These are phyloP conservation scores for Trichoderma simmonsii DNA, from an alignment of 2,329 filamentous ascomycete genomes.

Conservation along the genomic window DNA sequence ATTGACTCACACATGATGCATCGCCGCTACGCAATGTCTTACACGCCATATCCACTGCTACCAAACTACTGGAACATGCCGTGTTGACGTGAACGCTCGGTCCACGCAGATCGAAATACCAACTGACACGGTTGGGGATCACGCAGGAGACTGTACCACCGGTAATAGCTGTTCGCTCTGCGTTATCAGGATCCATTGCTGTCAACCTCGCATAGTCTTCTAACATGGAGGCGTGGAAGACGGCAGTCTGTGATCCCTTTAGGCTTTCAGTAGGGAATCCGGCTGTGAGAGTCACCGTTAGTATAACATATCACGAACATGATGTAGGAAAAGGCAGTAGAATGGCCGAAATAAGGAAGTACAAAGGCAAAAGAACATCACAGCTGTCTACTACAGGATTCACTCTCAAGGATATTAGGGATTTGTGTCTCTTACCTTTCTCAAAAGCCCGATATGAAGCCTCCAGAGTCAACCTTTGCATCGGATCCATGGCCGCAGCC, in stretches of 20 bases:
- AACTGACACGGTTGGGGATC: conserved; percentile 44
- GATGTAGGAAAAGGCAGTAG: too few relatives aligned
- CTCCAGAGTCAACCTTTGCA: conserved; percentile 18
- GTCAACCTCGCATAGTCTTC: conserved; percentile 38
- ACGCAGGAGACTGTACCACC: conserved; percentile 39
- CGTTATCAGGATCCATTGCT: conserved; percentile 30
- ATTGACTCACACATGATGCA: conserved; percentile 16
- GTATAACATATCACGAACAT: too few relatives aligned
- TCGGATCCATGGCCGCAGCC: conserved; percentile 18
- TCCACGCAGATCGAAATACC: conserved; percentile 46
- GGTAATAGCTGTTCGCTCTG: conserved; percentile 35
- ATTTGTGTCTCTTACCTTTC: background rate
- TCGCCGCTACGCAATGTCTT: conserved; percentile 41
- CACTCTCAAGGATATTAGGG: background rate
- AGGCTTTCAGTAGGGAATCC: conserved; percentile 32
- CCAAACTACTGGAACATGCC: conserved; percentile 47
- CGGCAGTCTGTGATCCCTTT: conserved; percentile 31
- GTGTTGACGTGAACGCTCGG: conserved; percentile 50
- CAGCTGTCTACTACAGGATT: too few relatives aligned
- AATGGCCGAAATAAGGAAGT: too few relatives aligned
- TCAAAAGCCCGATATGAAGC: conserved; percentile 16
- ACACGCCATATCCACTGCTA: conserved; percentile 38
- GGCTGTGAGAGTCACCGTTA: conserved; percentile 21
- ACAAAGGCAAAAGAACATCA: too few relatives aligned
- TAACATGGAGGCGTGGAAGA: conserved; percentile 38